Evolutionary conservation across 83 land plant genomes (phyloP).

Genomic region (Picea mariana): DNA sequence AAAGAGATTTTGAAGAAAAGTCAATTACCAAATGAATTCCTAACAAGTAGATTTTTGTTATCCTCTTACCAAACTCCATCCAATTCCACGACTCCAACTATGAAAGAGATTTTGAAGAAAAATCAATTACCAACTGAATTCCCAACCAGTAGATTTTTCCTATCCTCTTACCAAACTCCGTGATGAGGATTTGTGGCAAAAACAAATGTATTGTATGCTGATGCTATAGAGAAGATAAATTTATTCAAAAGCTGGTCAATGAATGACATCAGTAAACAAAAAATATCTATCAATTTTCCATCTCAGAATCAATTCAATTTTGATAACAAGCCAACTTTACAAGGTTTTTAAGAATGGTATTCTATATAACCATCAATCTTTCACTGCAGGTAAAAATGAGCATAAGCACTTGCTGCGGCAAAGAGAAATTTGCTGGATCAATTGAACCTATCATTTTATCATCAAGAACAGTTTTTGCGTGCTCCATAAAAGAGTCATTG

Average conservation of each 20-base stretch:
- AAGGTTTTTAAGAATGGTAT: background rate
- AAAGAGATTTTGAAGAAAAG: no score
- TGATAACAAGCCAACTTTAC: background rate
- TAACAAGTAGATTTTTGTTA: no score
- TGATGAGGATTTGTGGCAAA: slow-evolving; percentile 9
- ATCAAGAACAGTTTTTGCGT: slow-evolving; percentile 82
- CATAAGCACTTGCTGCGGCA: slow-evolving; percentile 91
- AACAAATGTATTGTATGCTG: no score
- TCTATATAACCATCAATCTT: background rate
- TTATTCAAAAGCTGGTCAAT: slow-evolving; percentile 77
- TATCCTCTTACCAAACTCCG: no score
- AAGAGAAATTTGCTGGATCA: slow-evolving; percentile 71
- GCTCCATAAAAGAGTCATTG: slow-evolving; percentile 38
- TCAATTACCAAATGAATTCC: no score
- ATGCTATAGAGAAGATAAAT: slow-evolving; percentile 89
- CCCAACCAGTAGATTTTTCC: no score
- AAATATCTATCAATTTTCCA: background rate
- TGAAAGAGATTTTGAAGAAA: no score
- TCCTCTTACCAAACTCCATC: no score
- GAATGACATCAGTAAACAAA: background rate
- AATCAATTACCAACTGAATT: no score
- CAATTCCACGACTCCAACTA: no score
- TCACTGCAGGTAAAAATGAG: background rate
- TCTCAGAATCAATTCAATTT: background rate
- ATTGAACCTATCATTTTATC: slow-evolving; percentile 94